Evolutionary conservation across 495 filamentous ascomycete genomes (phyloP), one percentile per base, ranked within the genome.

Genomic region (Penicillium lagena): DNA sequence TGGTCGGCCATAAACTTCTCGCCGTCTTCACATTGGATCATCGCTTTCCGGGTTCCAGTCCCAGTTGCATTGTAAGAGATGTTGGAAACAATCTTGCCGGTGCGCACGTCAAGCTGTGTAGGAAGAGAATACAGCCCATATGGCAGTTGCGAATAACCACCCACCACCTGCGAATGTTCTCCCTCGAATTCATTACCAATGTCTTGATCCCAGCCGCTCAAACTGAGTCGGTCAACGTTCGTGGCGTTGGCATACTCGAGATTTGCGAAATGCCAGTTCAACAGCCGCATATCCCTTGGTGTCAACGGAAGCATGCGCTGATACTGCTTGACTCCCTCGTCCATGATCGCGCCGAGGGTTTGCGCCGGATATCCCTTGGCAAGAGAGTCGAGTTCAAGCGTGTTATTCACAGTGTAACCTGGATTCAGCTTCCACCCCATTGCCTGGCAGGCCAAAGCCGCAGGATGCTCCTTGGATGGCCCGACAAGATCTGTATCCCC

Each of bases 211-310:
- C 93, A 96, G 2, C 89, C 85, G 8, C 84, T 83, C 4, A 99
- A 78, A 63, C 91, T 97, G 12, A 97, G 77, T 42, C 86, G 82
- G 45, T 83, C 78, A 42, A 94, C 82, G 57, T 90, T 95, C 6
- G 79, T 82, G 0, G 93, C 94, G 56, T 96, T 97, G 37, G 91
- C 90, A 56, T 99, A 99, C 59, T 99, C 93, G 28, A 97, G 74
- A 56, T 99, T 99, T 46, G 94, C 93, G 60, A 96, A 83, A 66
- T 99, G 94, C 93, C 93, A 99, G 56, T 97, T 99, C 52, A 96
- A 75, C 29, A 97, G 72, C 37, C 93, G 77, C 66, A 95, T 81
- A 52, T 96, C 93, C 56, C 86, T 86, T 0, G 89, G 79, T 0
- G 81, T 87, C 27, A 99, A 67, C 37, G 93, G 83, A 13, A 96